Evolutionary conservation across 2,329 filamentous ascomycete species (phyloP).

Genomic region (Lizonia empirigonia): DNA sequence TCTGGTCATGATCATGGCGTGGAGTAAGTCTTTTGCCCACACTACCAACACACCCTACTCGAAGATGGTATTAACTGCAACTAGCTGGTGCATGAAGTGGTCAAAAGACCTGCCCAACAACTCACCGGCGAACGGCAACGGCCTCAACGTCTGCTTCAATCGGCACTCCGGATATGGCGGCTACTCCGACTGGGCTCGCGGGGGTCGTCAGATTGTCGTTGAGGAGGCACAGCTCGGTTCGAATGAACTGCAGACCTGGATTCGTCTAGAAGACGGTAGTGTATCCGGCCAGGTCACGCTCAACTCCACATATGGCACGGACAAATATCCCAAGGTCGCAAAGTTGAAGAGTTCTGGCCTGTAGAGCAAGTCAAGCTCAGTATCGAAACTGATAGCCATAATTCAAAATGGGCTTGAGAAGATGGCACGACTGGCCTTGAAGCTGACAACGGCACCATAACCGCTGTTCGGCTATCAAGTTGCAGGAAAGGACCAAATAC

Average conservation of each 20-base stretch:
- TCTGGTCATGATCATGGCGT: constrained; percentile 69
- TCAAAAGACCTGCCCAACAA: constrained; percentile 35
- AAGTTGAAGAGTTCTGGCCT: constrained; percentile 5
- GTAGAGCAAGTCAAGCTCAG: neutral
- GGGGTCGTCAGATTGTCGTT: constrained; percentile 62
- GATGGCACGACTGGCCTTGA: neutral
- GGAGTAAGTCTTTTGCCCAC: constrained; percentile 19
- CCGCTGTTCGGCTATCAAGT: too few species aligned
- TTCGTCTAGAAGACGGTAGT: constrained; percentile 63
- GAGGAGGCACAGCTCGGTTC: constrained; percentile 50
- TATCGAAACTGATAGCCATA: neutral
- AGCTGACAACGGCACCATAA: neutral
- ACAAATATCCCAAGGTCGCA: constrained; percentile 55
- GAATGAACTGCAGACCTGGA: constrained; percentile 62
- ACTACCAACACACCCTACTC: too few species aligned
- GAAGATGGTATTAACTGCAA: neutral
- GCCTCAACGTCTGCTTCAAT: constrained; percentile 61
- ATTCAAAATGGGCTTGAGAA: neutral
- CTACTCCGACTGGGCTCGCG: constrained; percentile 68
- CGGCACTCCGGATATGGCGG: constrained; percentile 73
- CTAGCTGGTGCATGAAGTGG: constrained; percentile 51
- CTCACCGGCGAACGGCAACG: constrained; percentile 49
- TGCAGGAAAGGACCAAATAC: too few species aligned
- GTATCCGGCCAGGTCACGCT: constrained; percentile 60
- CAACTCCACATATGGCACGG: constrained; percentile 64